A percentile compares a stretch with the other conserved stretches of the same genome.
Conservation (phyloP, 192 early-diverging fungal genomes). For the Phycomyces nitens region DNA sequence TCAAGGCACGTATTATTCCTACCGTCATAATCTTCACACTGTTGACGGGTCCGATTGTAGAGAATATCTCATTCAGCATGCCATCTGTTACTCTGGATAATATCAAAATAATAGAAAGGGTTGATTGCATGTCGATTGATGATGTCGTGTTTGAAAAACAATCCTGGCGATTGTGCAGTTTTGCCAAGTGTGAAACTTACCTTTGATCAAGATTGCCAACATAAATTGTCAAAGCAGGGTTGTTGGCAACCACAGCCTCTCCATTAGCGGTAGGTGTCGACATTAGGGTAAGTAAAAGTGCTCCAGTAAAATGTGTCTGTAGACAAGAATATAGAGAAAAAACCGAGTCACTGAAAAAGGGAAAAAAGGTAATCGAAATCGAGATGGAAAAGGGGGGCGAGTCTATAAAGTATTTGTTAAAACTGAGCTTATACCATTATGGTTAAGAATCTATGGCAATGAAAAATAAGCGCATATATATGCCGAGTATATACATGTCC, state of each 20-base stretch:
- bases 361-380: no score
- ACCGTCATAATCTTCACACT: slow-evolving; percentile 80
- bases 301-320: no score
- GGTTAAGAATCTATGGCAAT: no score
- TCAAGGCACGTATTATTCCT: slow-evolving; percentile 33
- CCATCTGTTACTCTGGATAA: slow-evolving; percentile 23
- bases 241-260: slow-evolving; percentile 1
- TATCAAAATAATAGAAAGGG: neutral
- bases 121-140: neutral
- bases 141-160: neutral
- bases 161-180: no score
- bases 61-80: slow-evolving; percentile 71
- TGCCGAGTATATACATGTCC: no score
- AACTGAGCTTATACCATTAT: no score
- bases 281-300: neutral
- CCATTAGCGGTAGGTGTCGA: neutral
- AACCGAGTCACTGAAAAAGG: no score
- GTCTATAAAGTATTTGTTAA: no score
- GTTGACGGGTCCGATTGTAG: slow-evolving; percentile 54
- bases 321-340: no score
- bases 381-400: no score
- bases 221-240: slow-evolving; percentile 62
- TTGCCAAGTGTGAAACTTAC: neutral
- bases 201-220: slow-evolving; percentile 85
- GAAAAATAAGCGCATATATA: no score